Evolutionary conservation across 2,329 filamentous ascomycete genomes (phyloP), one percentile per base, ranked within the genome.

Genomic region (Hymenoscyphus fructigenus): DNA sequence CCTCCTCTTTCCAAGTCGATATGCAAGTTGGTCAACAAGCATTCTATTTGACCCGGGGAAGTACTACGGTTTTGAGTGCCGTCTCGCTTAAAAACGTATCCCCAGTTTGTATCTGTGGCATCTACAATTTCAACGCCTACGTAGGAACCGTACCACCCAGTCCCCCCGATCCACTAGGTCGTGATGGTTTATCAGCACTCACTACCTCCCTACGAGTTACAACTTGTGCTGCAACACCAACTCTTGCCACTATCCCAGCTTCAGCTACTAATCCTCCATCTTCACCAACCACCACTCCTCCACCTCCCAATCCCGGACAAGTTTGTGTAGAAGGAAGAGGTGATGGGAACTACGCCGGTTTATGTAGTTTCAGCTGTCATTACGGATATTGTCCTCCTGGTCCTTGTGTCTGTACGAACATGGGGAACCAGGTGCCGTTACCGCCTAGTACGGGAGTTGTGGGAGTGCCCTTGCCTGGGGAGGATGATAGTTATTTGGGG

Each of bases 221-320:
- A 6, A 75, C 75, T 1, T 76, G 75, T 62, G 67, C 70, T 53
- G 67, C 76, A 12, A 71, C 65, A 47, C 76, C 76, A 17, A 77
- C 75, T 32, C 69, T 78, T 15, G 71, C 71, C 2, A 74, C 73
- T 32, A 26, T 20, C 41, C 41, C 41, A 2, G 15, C 41, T n/a
- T 6, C 41, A 47, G 41, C 41, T n/a, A 47, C 41, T 17, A 47
- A 47, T 47, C 41, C 41, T n/a, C 41, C 41, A 4, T n/a, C 41
- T 47, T 15, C 41, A 20, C 41, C 41, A n/a, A 47, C 41, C 15
- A 47, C 41, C n/a, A 47, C 41, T 7, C 41, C 41, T n/a, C 41
- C 41, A 47, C 41, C 41, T 1, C 41, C 41, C 15, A 47, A 47
- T 7, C 41, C 41, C 41, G 41, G 41, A n/a, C 41, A 47, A n/a